Evolutionary conservation across 805 yeast species (phyloP), one percentile per base, ranked within the genome.

Genomic region (Naumovozyma dairenensis): DNA sequence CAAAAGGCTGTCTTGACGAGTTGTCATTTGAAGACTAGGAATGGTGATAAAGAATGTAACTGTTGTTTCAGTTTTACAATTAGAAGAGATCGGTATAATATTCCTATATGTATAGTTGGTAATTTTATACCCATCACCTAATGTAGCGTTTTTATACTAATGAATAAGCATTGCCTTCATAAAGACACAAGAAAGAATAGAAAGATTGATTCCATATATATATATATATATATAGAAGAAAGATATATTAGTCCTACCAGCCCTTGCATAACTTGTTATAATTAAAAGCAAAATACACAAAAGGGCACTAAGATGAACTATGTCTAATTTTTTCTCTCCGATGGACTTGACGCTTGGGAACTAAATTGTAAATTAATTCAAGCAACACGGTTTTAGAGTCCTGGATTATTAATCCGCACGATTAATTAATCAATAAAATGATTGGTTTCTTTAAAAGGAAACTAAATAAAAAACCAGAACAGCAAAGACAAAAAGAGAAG

Each of bases 61-160:
- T 89, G 97, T 53, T 87, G 96, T 57, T 89, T 89, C 56, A 81
- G 94, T 50, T 89, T 89, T 57, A 89, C 97, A 0, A 85, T 89
- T 16, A 65, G 96, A 49, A 69, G 97, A 42, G 97, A 89, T 55
- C 61, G 93, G 39, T 89, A 89, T 55, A 89, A 89, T 49, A 89
- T 89, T 38, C 97, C 97, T 15, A 82, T 93, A 55, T 86, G 96
- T 59, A 89, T 87, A 28, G 93, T 89, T 12, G 97, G 97, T 2
- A 87, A 89, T 51, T 87, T 87, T 53, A 85, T 87, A 34, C 97
- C 96, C 3, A 18, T 40, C 5, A 14, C n/a, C 5, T 24, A 24
- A 24, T 7, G n/a, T n/a, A n/a, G n/a, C n/a, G n/a, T n/a, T n/a
- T n/a, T n/a, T n/a, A n/a, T n/a, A n/a, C n/a, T n/a, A n/a, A n/a